A percentile compares a stretch with the other conserved stretches of the same genome.
Evolutionary conservation across 2,329 filamentous ascomycete genomes (phyloP).

Genomic region (Apiospora arundinis): DNA sequence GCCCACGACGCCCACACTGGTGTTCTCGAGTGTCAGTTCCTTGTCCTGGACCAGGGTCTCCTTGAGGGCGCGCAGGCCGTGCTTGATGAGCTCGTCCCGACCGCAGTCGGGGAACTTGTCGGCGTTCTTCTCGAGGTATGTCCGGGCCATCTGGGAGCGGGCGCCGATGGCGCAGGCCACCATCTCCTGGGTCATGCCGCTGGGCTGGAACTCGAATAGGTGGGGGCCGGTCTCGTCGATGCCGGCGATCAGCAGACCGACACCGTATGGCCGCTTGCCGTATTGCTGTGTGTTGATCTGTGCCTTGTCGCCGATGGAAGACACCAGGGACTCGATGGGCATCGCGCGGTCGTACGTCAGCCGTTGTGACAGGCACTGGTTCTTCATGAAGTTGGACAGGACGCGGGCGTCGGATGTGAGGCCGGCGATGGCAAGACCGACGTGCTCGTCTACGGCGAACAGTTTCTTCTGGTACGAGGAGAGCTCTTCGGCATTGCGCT

Average conservation of each 20-base stretch:
- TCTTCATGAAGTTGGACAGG: slow-evolving; percentile 99
- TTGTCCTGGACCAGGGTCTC: slow-evolving; percentile 97
- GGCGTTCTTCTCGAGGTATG: slow-evolving; percentile 92
- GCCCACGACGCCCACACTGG: slow-evolving; percentile 86
- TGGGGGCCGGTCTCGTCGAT: slow-evolving; percentile 94
- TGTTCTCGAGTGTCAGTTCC: slow-evolving; percentile 97
- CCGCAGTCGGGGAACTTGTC: slow-evolving; percentile 79
- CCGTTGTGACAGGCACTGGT: slow-evolving; percentile 94
- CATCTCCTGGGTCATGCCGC: slow-evolving; percentile 97
- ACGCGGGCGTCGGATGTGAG: slow-evolving; percentile 97
- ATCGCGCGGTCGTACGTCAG: slow-evolving; percentile 96
- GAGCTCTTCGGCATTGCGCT: slow-evolving; percentile 99
- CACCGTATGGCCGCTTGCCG: slow-evolving; percentile 94
- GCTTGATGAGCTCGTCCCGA: slow-evolving; percentile 86
- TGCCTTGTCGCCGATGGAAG: slow-evolving; percentile 92
- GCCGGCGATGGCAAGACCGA: slow-evolving; percentile 93
- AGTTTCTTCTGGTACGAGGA: slow-evolving; percentile 99
- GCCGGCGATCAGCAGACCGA: slow-evolving; percentile 89
- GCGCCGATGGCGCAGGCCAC: slow-evolving; percentile 94
- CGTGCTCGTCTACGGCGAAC: slow-evolving; percentile 94
- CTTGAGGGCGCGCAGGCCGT: slow-evolving; percentile 90
- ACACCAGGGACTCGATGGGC: slow-evolving; percentile 85
- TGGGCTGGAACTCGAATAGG: slow-evolving; percentile 97
- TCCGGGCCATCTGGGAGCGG: slow-evolving; percentile 95
- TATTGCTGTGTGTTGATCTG: slow-evolving; percentile 98